A percentile compares a stretch with the other conserved stretches of the same genome.
These are phyloP conservation scores for Morella rubra DNA, from an alignment of 306 rosid genomes.

Conservation along the genomic window DNA sequence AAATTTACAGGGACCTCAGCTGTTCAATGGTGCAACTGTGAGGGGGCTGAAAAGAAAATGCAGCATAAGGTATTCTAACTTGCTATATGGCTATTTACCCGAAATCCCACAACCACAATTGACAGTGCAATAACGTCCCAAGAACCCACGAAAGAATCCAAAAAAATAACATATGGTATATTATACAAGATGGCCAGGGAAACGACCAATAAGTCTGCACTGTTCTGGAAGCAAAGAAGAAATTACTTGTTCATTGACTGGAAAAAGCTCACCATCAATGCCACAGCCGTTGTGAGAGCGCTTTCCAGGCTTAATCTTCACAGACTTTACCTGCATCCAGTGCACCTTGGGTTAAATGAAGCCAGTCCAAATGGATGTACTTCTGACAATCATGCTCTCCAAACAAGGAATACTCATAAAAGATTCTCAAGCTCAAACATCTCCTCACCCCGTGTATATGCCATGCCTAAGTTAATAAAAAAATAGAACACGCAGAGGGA, in stretches of 20 bases:
- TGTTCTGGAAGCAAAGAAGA: constrained; percentile 96
- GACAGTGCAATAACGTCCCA: constrained; percentile 26
- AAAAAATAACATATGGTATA: constrained; percentile 36
- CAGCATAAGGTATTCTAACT: constrained; percentile 24
- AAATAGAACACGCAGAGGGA: background rate
- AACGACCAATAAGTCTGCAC: constrained; percentile 95
- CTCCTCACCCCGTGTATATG: background rate
- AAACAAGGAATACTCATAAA: background rate
- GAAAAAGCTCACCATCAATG: constrained; percentile 96
- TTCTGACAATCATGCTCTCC: constrained; percentile 8
- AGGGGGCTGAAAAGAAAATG: constrained; percentile 9
- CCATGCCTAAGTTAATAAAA: background rate
- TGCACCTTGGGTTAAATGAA: constrained; percentile 21
- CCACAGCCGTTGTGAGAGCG: constrained; percentile 92
- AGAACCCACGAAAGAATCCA: constrained; percentile 48
- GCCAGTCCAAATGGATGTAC: constrained; percentile 18
- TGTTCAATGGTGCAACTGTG: constrained; percentile 22
- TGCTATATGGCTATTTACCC: constrained; percentile 15
- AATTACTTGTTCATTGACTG: constrained; percentile 75
- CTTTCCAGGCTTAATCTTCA: constrained; percentile 85
- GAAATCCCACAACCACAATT: constrained; percentile 11
- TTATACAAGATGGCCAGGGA: constrained; percentile 47
- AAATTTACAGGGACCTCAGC: constrained; percentile 46
- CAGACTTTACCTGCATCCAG: constrained; percentile 76
- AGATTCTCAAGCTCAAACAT: background rate